Evolutionary conservation across 352 stramenopile genomes (phyloP), one percentile per base, ranked within the genome.

Genomic region (Phytophthora chlamydospora): DNA sequence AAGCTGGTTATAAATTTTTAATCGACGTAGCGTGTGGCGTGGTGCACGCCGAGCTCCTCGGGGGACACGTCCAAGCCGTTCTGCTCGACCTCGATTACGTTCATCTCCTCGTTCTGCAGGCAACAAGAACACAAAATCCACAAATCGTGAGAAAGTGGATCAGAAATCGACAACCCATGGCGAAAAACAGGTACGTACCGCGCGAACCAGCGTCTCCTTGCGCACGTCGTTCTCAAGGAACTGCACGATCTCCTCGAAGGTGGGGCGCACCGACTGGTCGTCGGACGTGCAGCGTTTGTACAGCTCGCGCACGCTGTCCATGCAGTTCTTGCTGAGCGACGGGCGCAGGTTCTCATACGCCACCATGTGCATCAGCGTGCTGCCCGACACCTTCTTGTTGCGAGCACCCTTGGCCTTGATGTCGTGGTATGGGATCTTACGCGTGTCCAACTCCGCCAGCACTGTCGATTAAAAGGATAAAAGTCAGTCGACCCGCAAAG

Each of bases 321-420:
- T 90, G 73, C 85, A 95, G 62, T 81, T 88, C 10, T 87, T 83
- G 60, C 84, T 93, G 33, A 96, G 66, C 55, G 80, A 95, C 13
- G 88, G 88, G 39, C 88, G 88, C 44, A 96, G 68, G 55, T 92
- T 90, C 55, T 95, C 79, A 68, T 96, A 94, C n/a, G 84, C 88
- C 33, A 96, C 84, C 85, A 94, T 95, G 76, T 94, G 85, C 85
- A 96, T 93, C 36, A 95, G 69, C 48, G 85, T 91, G 61, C 84
- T 93, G 35, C 88, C 85, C 39, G 83, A 88, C 13, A 96, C 82
- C 65, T 90, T 91, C 61, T 93, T 95, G 73, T 93, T 93, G 29
- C 82, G 77, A 14, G 83, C 82, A 16, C 80, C 80, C 68, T 89
- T 87, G 27, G 86, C 82, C 68, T 95, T 95, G 42, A 95, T 90